Conservation (phyloP, 2,329 filamentous ascomycete species). For the Fusarium oligoseptatum region DNA sequence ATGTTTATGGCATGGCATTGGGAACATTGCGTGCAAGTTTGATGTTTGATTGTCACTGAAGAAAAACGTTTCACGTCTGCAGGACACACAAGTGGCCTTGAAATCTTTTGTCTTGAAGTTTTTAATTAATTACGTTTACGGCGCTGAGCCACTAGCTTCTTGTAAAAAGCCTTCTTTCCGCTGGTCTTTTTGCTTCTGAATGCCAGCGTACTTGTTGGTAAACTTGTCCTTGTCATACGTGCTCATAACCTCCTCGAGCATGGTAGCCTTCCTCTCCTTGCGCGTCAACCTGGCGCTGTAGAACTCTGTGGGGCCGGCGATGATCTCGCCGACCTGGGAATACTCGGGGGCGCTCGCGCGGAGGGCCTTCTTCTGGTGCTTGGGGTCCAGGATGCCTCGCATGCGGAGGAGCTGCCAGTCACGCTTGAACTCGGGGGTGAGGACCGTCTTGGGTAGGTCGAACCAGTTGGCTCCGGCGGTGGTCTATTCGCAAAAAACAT, state of each 20-base stretch:
- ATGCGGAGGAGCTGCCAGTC: constrained; percentile 92
- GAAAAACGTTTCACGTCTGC: background rate
- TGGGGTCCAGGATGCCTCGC: constrained; percentile 88
- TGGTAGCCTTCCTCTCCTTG: constrained; percentile 87
- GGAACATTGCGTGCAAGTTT: background rate
- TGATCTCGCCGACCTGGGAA: constrained; percentile 88
- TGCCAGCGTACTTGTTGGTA: constrained; percentile 87
- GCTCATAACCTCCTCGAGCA: constrained; percentile 84
- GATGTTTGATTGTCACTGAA: background rate
- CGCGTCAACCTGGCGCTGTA: constrained; percentile 84
- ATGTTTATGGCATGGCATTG: background rate
- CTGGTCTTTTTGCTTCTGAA: constrained; percentile 88
- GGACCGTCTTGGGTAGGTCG: constrained; percentile 84
- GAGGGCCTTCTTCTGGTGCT: constrained; percentile 92
- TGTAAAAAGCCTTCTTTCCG: constrained; percentile 92
- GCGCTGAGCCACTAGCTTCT: constrained; percentile 72
- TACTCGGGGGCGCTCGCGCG: constrained; percentile 79
- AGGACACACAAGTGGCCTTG: background rate
- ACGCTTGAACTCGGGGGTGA: constrained; percentile 87
- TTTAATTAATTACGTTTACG: constrained; percentile 46
- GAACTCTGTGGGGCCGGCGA: constrained; percentile 91
- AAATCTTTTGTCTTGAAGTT: background rate
- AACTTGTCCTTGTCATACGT: constrained; percentile 72
- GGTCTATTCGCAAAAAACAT: constrained; percentile 49
- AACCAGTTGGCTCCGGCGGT: constrained; percentile 89